Base-by-base conservation (phyloP, 768 basidiomycete genomes). In the Boletus patriciae region DNA sequence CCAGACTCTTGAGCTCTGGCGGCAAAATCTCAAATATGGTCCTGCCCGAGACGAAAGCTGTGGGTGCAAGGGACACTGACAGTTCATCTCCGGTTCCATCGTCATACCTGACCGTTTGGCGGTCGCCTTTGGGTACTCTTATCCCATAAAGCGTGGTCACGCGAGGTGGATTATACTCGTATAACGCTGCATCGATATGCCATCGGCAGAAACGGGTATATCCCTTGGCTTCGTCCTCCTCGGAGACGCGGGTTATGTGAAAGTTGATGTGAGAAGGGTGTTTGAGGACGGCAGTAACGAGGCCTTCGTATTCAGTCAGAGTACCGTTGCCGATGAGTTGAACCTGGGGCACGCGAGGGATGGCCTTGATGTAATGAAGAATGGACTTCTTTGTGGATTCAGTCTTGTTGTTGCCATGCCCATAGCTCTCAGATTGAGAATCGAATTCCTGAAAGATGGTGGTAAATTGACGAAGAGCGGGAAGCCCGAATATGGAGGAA, bases 171-270 rank as follows among this genome's bases (percentile, higher is more conserved):
- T 27, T 81, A 16, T 88, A 77, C 52, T 86, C 83, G 67, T 89
- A 90, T 42, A 92, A 73, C 3, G 90, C 90, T 1, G 93, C 92
- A 64, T 94, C 92, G 70, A 94, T 93, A 71, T 95, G 90, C 91
- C 92, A 93, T 46, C 92, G 78, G 70, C 92, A 93, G 78, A 88
- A 94, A 34, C 92, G 81, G 16, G 92, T 94, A 44, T 79, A 27
- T 1, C 27, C 27, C 27, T 27, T 27, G 27, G 27, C 27, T 27
- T 27, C 27, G 6, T 27, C 27, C 65, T 88, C 88, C 2, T 78
- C 74, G 6, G 85, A 83, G 33, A 94, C 80, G 19, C 71, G 71
- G 25, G 86, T 87, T 74, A 90, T 92, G 78, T 95, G 93, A 76
- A 94, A 95, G 5, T 86, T 88, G 46, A 80, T 84, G 72, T 94